Evolutionary conservation across 164 flowering plant genomes (phyloP).

Genomic region (Tetracentron sinense): DNA sequence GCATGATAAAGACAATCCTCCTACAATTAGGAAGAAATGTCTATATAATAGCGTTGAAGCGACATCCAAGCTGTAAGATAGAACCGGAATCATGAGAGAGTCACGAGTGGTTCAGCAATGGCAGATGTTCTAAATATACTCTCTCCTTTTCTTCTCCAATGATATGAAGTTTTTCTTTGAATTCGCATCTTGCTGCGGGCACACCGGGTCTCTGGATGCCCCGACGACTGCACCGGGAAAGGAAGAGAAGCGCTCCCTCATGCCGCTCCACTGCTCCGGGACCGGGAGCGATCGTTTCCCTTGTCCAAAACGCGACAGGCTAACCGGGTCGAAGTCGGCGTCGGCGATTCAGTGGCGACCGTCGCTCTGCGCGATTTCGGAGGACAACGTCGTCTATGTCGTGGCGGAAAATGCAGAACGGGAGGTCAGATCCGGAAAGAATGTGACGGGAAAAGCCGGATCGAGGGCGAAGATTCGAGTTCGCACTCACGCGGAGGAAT

Average conservation of each 20-base stretch:
- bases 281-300: not conserved
- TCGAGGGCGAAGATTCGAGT: not conserved
- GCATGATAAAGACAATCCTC: no score
- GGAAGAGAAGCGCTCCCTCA: constrained; percentile 1
- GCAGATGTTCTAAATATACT: no score
- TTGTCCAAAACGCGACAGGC: not conserved
- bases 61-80: no score
- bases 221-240: not conserved
- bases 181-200: constrained; percentile 4
- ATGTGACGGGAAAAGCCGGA: not conserved
- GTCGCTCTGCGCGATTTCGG: constrained; percentile 7
- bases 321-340: not conserved
- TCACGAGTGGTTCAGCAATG: no score
- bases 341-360: constrained; percentile 3
- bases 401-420: not conserved
- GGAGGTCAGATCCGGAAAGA: not conserved
- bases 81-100: no score
- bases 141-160: no score
- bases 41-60: no score
- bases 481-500: not conserved
- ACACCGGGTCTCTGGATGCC: not conserved
- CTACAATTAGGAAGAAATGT: no score
- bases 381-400: constrained; percentile 6
- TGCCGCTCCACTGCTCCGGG: no score
- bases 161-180: not conserved